phyloP scores from a whole-genome alignment of 2,329 filamentous ascomycete species.

The Hypoxylon sp. region DNA sequence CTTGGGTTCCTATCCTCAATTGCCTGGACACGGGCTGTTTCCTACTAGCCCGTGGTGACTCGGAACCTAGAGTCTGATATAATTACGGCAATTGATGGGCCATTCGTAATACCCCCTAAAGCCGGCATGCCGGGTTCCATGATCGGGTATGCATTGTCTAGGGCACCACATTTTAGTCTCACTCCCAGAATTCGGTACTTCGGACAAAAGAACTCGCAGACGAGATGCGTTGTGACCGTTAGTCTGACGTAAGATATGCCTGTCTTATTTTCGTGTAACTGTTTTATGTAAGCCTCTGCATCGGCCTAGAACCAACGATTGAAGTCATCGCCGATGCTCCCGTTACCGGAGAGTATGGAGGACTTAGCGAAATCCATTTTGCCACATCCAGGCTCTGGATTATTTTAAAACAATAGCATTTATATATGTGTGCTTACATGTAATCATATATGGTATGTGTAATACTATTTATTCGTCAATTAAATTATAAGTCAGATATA shows the following conservation, averaged over 20 bases:
- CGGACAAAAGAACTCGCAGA: slow-evolving; percentile 1
- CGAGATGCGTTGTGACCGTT: neutral
- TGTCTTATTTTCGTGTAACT: neutral
- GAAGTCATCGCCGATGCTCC: neutral
- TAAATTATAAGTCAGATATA: too few species aligned
- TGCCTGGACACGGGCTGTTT: neutral
- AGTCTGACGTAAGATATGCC: slow-evolving; percentile 1
- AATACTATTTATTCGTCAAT: too few species aligned
- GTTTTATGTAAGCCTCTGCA: neutral
- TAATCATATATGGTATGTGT: too few species aligned
- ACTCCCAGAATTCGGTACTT: neutral
- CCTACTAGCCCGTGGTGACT: neutral
- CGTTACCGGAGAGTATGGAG: neutral
- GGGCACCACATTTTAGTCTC: neutral
- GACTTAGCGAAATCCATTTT: neutral
- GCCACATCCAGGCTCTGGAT: neutral
- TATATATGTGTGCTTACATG: too few species aligned
- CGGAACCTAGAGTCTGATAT: neutral
- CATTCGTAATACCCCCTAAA: neutral
- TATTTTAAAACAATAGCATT: too few species aligned
- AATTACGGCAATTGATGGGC: neutral
- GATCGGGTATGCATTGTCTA: neutral
- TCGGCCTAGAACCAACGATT: neutral
- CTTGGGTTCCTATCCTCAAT: neutral
- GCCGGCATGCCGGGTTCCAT: neutral